Base-by-base conservation (phyloP, 371 early-diverging fungal genomes). In the Mortierella sp. region DNA sequence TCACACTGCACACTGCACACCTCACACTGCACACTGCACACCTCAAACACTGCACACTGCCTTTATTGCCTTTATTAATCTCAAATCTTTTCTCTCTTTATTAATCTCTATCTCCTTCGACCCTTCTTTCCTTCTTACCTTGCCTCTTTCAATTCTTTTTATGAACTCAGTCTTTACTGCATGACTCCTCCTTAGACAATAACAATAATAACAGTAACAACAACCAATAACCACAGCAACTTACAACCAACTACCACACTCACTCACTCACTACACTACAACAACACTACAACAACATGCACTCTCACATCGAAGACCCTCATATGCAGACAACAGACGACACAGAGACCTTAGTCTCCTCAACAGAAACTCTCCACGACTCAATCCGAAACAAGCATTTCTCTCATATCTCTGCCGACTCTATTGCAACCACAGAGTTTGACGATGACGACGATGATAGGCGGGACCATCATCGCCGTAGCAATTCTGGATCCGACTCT, bases 331-430 rank as follows among this genome's bases (percentile, higher is more conserved):
- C 52, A n/a, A 35, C 52, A n/a, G 62, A 64, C 68, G 64, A 71
- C 61, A 22, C 73, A 28, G 71, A 71, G 55, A 76, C 68, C 22
- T 60, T 70, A 66, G 70, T 62, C 51, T 69, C 70, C 26, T 68
- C 64, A n/a, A 26, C 62, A 62, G 62, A 61, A 39, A 14, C 30
- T n/a, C 2, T 28, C 54, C 12, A 51, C 20, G 51, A 61, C 40
- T 52, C 60, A 20, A 64, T 66, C 43, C 72, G 64, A 51, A 55
- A 65, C 61, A 71, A 75, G 22, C 80, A 80, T 57, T 47, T 80
- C 35, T 80, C 80, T 22, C 74, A 80, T 65, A 67, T 64, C 69
- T 80, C 80, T 59, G 75, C 80, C 24, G 71, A 74, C 66, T 80
- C 80, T 32, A 64, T 70, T 9, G 70, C 75, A 26, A 75, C 80